Conservation (phyloP, 2,329 filamentous ascomycete species). For the Nannizzia gypsea region DNA sequence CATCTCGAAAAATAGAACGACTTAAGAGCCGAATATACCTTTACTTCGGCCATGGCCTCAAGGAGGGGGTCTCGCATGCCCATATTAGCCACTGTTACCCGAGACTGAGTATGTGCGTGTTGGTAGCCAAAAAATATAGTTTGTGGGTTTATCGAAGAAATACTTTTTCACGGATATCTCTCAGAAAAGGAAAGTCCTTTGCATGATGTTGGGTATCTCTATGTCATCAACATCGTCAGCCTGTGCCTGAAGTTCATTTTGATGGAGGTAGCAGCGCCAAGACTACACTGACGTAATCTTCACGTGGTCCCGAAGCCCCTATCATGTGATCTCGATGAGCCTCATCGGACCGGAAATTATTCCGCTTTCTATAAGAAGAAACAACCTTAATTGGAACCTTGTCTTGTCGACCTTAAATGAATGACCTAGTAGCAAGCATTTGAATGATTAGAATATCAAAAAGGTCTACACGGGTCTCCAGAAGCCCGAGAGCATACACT, state of each 20-base stretch:
- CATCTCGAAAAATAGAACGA: neutral
- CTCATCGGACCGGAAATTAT: neutral
- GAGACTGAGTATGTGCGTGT: neutral
- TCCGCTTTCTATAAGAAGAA: too few relatives aligned
- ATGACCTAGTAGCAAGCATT: too few relatives aligned
- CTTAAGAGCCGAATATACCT: conserved; percentile 8
- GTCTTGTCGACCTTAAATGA: too few relatives aligned
- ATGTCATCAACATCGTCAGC: neutral
- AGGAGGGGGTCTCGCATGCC: conserved; percentile 14
- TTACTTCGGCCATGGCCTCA: conserved; percentile 15
- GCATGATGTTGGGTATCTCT: neutral
- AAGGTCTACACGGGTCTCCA: too few relatives aligned
- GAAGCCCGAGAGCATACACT: too few relatives aligned
- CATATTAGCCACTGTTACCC: conserved; percentile 6
- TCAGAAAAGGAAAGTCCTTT: neutral
- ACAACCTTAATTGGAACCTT: too few relatives aligned
- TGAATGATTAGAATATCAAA: too few relatives aligned
- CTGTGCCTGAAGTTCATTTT: neutral
- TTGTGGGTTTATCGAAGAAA: neutral
- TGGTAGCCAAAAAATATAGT: neutral
- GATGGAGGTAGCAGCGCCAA: neutral
- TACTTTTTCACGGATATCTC: neutral
- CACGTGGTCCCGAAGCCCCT: neutral
- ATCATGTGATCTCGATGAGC: neutral
- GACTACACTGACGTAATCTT: neutral